Conservation (phyloP, 2,329 filamentous ascomycete genomes). For the Fulvia fulva region DNA sequence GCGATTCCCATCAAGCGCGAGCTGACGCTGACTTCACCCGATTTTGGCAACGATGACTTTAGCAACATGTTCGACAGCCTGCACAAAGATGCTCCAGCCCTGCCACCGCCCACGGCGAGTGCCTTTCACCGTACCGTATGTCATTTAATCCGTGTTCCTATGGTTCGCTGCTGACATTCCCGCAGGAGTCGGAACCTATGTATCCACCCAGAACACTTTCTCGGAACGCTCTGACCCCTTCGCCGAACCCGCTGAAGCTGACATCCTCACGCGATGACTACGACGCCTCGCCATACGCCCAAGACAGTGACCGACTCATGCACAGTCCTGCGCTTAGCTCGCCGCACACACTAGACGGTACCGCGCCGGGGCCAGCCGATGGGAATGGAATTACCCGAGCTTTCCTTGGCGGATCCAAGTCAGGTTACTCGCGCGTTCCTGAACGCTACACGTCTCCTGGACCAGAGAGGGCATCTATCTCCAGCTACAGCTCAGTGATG, state of each 20-base stretch:
- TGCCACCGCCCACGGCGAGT: conserved; percentile 19
- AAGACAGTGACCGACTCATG: conserved; percentile 33
- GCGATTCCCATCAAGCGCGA: conserved; percentile 31
- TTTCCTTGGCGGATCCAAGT: conserved; percentile 28
- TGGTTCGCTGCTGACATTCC: background rate
- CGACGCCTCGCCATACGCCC: conserved; percentile 30
- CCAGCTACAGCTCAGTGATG: conserved; percentile 19
- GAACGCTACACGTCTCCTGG: conserved; percentile 28
- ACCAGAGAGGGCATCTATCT: conserved; percentile 23
- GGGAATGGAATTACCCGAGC: conserved; percentile 24
- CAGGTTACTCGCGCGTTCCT: conserved; percentile 30
- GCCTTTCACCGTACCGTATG: conserved; percentile 22
- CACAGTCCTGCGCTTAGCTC: conserved; percentile 28
- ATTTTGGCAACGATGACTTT: conserved; percentile 34
- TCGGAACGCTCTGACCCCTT: conserved; percentile 28
- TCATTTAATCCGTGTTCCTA: background rate
- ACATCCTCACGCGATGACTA: conserved; percentile 17
- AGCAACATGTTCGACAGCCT: conserved; percentile 36
- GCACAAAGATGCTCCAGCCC: conserved; percentile 22
- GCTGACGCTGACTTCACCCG: conserved; percentile 27
- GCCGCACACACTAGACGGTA: conserved; percentile 23
- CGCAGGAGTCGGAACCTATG: conserved; percentile 32
- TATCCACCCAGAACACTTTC: conserved; percentile 33
- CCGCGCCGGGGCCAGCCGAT: conserved; percentile 20
- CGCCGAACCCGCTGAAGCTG: conserved; percentile 21